A percentile compares a stretch with the other conserved stretches of the same genome.
Evolutionary conservation across 208 protist species (phyloP).

Genomic region (Leishmania aethiopica): DNA sequence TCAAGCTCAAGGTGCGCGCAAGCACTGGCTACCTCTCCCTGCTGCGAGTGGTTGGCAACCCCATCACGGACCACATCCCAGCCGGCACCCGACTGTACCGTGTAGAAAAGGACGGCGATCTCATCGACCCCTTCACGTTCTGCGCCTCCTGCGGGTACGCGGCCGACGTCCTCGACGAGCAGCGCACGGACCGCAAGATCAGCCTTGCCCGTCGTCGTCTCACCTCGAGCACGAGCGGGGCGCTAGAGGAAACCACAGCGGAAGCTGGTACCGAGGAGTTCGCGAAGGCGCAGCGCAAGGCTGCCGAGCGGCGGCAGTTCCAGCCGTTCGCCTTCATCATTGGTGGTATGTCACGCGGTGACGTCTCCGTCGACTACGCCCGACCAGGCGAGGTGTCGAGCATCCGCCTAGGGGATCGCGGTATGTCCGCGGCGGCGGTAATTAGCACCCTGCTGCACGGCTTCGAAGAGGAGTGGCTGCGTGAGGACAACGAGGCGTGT

Average conservation of each 20-base stretch:
- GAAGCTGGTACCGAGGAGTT: slow-evolving; percentile 45
- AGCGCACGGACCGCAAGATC: slow-evolving; percentile 25
- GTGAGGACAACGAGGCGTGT: slow-evolving; percentile 72
- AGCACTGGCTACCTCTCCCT: slow-evolving; percentile 91
- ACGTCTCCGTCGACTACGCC: slow-evolving; percentile 78
- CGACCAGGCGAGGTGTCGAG: slow-evolving; percentile 56
- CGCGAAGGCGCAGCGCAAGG: slow-evolving; percentile 40
- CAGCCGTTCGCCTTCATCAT: slow-evolving; percentile 86
- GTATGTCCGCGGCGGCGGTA: slow-evolving; percentile 86
- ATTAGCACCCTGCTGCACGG: slow-evolving; percentile 70
- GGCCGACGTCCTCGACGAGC: slow-evolving; percentile 13
- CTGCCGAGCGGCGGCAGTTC: slow-evolving; percentile 54
- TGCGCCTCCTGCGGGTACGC: slow-evolving; percentile 46
- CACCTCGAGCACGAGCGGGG: slow-evolving; percentile 33
- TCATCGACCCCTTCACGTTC: slow-evolving; percentile 72
- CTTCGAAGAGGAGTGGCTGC: slow-evolving; percentile 88
- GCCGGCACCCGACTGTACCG: slow-evolving; percentile 73
- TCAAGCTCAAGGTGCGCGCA: slow-evolving; percentile 97
- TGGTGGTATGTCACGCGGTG: slow-evolving; percentile 86
- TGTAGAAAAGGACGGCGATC: slow-evolving; percentile 85
- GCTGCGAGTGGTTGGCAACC: slow-evolving; percentile 98
- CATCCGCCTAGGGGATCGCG: slow-evolving; percentile 71
- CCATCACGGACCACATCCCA: slow-evolving; percentile 98
- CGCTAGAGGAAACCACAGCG: slow-evolving; percentile 15
- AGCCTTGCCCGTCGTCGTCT: slow-evolving; percentile 31